phyloP scores from a whole-genome alignment of 441 rosid genomes.

The Bocquillonia castaneifolia region DNA sequence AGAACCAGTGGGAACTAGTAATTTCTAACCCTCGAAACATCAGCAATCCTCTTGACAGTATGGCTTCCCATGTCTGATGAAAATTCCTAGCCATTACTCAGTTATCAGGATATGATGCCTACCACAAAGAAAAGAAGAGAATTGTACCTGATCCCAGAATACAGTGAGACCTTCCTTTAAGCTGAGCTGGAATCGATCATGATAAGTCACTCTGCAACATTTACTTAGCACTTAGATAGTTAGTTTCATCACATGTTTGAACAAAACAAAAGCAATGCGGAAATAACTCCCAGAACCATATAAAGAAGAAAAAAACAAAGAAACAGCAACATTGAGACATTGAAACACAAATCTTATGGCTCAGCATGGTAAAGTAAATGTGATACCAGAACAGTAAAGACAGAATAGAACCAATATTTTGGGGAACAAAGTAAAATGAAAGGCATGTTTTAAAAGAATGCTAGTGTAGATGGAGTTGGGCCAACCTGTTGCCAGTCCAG shows the following conservation, averaged over 20 bases:
- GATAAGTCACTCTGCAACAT: constrained; percentile 85
- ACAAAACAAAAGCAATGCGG: background rate
- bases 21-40: constrained; percentile 84
- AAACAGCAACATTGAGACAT: background rate
- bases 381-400: background rate
- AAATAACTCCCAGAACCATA: too few species aligned
- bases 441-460: background rate
- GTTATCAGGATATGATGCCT: background rate
- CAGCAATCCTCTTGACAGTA: constrained; percentile 88
- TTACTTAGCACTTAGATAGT: constrained; percentile 16
- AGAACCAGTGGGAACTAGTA: constrained; percentile 86
- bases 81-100: constrained; percentile 55
- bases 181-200: constrained; percentile 99
- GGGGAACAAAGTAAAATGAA: background rate
- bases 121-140: constrained; percentile 6
- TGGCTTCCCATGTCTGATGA: constrained; percentile 99
- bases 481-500: constrained; percentile 99
- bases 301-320: too few species aligned
- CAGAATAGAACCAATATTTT: background rate
- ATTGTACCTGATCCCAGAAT: constrained; percentile 81
- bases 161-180: constrained; percentile 98
- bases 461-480: background rate
- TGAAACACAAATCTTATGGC: background rate
- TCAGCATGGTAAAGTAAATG: background rate
- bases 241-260: background rate